Percentiles rank a stretch among this genome's conserved stretches.
Conservation (phyloP, 2,329 filamentous ascomycete genomes). For the Colletotrichum kahawae region DNA sequence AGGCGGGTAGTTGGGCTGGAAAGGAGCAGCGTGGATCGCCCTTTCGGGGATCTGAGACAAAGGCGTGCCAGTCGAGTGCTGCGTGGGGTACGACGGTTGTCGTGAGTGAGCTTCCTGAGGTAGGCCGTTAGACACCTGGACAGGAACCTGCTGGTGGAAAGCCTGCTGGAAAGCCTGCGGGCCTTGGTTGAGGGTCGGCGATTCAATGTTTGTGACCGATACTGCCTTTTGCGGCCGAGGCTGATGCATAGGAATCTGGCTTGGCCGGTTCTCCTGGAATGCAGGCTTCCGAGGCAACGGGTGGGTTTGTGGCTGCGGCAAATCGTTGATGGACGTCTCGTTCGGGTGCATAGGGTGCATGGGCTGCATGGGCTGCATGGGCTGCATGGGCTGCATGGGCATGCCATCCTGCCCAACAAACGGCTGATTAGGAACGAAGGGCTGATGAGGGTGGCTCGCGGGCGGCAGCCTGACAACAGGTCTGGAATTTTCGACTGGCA, state of each 20-base stretch:
- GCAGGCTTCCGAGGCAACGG: conserved; percentile 63
- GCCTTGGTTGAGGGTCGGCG: conserved; percentile 66
- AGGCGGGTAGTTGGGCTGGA: conserved; percentile 74
- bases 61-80: conserved; percentile 77
- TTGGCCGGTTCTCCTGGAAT: conserved; percentile 61
- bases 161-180: conserved; percentile 88
- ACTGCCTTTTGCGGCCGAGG: conserved; percentile 94
- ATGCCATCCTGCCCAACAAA: conserved; percentile 8
- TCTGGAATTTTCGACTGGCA: conserved; percentile 64
- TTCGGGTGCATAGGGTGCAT: conserved; percentile 12
- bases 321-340: conserved; percentile 53
- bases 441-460: conserved; percentile 35
- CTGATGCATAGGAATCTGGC: conserved; percentile 80
- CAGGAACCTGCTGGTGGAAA: conserved; percentile 93
- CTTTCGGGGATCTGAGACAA: conserved; percentile 92
- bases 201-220: conserved; percentile 91
- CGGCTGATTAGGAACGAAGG: conserved; percentile 26
- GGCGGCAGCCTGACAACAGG: conserved; percentile 88
- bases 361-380: neutral
- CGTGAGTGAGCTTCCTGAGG: conserved; percentile 67
- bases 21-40: conserved; percentile 87
- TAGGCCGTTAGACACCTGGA: conserved; percentile 67
- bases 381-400: neutral
- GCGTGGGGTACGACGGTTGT: conserved; percentile 72
- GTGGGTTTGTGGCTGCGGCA: conserved; percentile 62